Evolutionary conservation across 805 yeast genomes (phyloP).

Genomic region (Schwanniomyces yamadae): DNA sequence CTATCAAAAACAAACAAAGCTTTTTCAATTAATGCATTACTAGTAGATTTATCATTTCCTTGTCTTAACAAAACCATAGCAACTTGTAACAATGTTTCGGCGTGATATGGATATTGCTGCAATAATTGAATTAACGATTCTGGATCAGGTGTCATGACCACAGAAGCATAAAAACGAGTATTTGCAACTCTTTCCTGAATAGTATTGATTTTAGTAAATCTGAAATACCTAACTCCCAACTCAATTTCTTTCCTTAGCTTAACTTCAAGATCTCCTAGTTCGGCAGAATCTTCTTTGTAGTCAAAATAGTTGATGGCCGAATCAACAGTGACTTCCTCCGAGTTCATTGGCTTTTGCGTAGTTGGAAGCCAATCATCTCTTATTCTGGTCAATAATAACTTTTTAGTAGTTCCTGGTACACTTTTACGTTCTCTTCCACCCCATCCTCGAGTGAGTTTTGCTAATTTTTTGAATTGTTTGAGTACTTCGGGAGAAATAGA

Average conservation of each 20-base stretch:
- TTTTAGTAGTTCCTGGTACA: slow-evolving; percentile 73
- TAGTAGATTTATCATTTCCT: slow-evolving; percentile 66
- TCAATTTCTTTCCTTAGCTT: slow-evolving; percentile 31
- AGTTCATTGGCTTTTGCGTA: slow-evolving; percentile 53
- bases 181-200: slow-evolving; percentile 38
- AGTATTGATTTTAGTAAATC: slow-evolving; percentile 41
- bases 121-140: slow-evolving; percentile 63
- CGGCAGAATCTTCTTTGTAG: slow-evolving; percentile 34
- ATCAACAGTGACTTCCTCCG: slow-evolving; percentile 51
- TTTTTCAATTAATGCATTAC: slow-evolving; percentile 73
- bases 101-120: slow-evolving; percentile 67
- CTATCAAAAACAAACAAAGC: slow-evolving; percentile 80
- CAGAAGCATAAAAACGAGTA: slow-evolving; percentile 59
- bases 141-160: slow-evolving; percentile 74
- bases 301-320: slow-evolving; percentile 37
- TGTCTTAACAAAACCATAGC: slow-evolving; percentile 72
- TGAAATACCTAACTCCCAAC: slow-evolving; percentile 56
- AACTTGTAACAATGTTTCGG: slow-evolving; percentile 75
- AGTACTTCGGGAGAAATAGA: slow-evolving; percentile 68
- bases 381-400: slow-evolving; percentile 65
- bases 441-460: slow-evolving; percentile 73
- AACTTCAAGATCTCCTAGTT: slow-evolving; percentile 23
- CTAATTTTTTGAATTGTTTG: slow-evolving; percentile 58
- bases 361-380: slow-evolving; percentile 83
- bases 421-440: slow-evolving; percentile 73